A percentile compares a stretch with the other conserved stretches of the same genome.
Conservation (phyloP, 1,139 yeast species). For the Maudiozyma humilis region DNA sequence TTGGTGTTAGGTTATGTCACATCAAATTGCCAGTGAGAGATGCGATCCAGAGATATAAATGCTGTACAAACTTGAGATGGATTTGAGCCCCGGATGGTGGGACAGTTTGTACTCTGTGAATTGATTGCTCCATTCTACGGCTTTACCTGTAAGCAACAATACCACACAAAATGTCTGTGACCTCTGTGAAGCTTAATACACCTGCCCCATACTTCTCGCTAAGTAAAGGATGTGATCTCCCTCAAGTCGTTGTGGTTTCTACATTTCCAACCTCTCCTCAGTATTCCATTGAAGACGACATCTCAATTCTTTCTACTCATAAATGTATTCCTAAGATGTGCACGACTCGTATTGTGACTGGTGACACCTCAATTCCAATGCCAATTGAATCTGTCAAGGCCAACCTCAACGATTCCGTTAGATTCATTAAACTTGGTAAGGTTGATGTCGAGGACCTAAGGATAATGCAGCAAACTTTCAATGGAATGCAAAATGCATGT, state of each 20-base stretch:
- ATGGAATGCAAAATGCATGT: not conserved
- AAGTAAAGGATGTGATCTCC: constrained; percentile 7
- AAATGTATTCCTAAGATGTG: constrained; percentile 72
- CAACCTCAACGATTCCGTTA: not conserved
- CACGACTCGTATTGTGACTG: constrained; percentile 62
- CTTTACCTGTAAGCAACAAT: too few species aligned
- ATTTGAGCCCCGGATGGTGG: too few species aligned
- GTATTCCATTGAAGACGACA: constrained; percentile 86
- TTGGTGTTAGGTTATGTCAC: too few species aligned
- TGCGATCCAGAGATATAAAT: too few species aligned
- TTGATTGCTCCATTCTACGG: too few species aligned
- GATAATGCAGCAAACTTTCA: not conserved
- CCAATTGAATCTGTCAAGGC: not conserved
- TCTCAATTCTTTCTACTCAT: constrained; percentile 71
- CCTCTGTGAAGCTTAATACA: constrained; percentile 2
- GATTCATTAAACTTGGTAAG: not conserved
- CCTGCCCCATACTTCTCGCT: constrained; percentile 7
- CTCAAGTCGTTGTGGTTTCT: constrained; percentile 52
- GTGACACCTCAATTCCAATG: constrained; percentile 50
- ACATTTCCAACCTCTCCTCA: constrained; percentile 41
- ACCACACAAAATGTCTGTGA: not conserved
- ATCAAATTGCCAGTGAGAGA: too few species aligned
- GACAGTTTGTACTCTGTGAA: too few species aligned
- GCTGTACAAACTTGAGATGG: too few species aligned
- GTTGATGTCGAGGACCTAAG: not conserved